Evolutionary conservation across 176 grass and related monocot genomes (phyloP), one percentile per base, ranked within the genome.

Genomic region (Avena eriantha): DNA sequence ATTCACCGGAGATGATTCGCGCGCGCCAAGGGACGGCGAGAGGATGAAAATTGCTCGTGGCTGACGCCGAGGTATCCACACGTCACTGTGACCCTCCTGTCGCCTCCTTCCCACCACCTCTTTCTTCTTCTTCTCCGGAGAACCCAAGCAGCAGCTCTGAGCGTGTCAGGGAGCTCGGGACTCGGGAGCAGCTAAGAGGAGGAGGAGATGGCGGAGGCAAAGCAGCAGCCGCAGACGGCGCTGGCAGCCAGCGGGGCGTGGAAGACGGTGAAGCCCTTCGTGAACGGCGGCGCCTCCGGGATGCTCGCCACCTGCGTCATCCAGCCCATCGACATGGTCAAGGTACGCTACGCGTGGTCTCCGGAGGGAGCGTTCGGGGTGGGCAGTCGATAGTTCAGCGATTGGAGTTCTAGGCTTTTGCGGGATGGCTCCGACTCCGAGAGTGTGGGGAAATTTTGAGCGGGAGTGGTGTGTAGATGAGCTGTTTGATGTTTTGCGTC

Each of bases 281-380:
- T 65, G 49, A 95, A 95, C 79, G 94, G 91, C 16, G 94, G 94
- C 33, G 66, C 81, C 39, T 95, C 94, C 65, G 94, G 94, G 17
- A 91, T 93, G 91, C 91, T 95, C 49, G 91, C 94, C 29, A 95
- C 94, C 61, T 93, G 91, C 89, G 88, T 95, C 81, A 93, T 95
- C 77, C 94, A 95, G 78, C 94, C 94, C 24, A 95, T 95, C 87
- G 94, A 95, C 66, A 95, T 93, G 94, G 59, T 95, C 84, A 95
- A 95, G 94, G 94, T 93, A 43, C 4, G 31, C 84, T 91, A 15
- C 12, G 21, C 2, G 2, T 39, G 12, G 16, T 23, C 63, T 11
- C 61, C 24, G 63, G 19, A 24, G 31, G 19, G 34, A 51, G 35
- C 10, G 47, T 69, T 31, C 5, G 54, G 23, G 16, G 48, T 66